Percentiles rank a stretch among this genome's conserved stretches.
Evolutionary conservation across 768 basidiomycete species (phyloP).

Genomic region (Agrocybe pediades): DNA sequence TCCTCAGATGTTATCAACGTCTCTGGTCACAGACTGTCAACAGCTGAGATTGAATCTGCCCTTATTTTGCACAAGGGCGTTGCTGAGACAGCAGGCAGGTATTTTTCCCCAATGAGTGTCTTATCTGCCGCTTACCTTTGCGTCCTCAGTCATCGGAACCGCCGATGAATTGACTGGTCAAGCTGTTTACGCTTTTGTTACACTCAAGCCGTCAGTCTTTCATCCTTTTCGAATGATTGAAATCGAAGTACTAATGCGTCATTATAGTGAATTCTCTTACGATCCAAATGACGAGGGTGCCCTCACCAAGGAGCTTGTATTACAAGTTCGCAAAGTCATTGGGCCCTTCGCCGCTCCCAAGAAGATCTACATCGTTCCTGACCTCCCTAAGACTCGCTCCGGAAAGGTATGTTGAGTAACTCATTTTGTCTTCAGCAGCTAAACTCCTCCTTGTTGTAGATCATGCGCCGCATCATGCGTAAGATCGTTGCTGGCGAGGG

Average conservation of each 20-base stretch:
- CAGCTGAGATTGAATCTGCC: constrained; percentile 97
- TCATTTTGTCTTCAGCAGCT: not conserved
- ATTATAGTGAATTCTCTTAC: constrained; percentile 75
- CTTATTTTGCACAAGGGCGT: constrained; percentile 94
- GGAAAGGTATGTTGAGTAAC: constrained; percentile 68
- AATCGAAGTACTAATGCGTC: not conserved
- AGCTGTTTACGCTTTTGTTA: constrained; percentile 93
- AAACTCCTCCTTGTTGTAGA: constrained; percentile 36
- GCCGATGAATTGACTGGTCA: constrained; percentile 90
- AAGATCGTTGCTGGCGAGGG: constrained; percentile 95
- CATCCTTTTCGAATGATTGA: not conserved
- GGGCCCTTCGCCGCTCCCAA: constrained; percentile 98
- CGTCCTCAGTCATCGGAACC: constrained; percentile 66
- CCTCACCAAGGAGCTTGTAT: constrained; percentile 83
- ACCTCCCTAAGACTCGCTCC: constrained; percentile 92
- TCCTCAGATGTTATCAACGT: constrained; percentile 92
- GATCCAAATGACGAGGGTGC: constrained; percentile 68
- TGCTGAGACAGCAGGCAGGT: constrained; percentile 83
- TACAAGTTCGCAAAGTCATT: constrained; percentile 97
- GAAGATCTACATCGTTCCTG: constrained; percentile 80
- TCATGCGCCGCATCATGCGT: constrained; percentile 94
- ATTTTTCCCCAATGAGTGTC: not conserved
- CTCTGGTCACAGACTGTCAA: constrained; percentile 94
- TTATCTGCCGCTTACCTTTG: not conserved
- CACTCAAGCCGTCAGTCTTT: constrained; percentile 81